A percentile compares a stretch with the other conserved stretches of the same genome.
Conservation (phyloP, 1,284 basidiomycete species). For the Porogramme epimiltina region DNA sequence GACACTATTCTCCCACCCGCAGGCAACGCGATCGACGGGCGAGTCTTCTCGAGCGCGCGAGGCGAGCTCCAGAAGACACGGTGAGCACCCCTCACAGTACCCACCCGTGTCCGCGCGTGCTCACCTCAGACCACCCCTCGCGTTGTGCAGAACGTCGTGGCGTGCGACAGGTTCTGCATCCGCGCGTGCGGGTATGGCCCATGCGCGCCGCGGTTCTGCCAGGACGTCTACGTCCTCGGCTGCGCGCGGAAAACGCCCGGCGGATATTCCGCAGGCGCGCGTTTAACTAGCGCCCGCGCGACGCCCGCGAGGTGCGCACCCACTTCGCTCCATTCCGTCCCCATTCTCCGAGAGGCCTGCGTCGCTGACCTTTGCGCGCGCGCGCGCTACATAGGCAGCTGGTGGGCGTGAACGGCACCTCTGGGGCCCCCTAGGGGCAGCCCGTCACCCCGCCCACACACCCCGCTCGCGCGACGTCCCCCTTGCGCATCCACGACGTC, state of each 20-base stretch:
- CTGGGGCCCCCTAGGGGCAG: slow-evolving; percentile 68
- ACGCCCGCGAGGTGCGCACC: slow-evolving; percentile 46
- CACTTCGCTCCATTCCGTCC: slow-evolving; percentile 1
- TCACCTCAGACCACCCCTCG: too few species aligned
- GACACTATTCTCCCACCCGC: too few species aligned
- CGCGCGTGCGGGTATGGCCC: slow-evolving; percentile 68
- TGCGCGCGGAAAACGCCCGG: slow-evolving; percentile 74
- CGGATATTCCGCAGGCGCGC: slow-evolving; percentile 55
- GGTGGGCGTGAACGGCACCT: slow-evolving; percentile 71
- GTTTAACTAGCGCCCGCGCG: slow-evolving; percentile 59
- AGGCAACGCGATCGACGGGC: slow-evolving; percentile 69
- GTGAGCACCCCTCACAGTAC: slow-evolving; percentile 35
- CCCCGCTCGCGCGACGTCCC: slow-evolving; percentile 54
- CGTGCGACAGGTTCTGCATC: slow-evolving; percentile 68
- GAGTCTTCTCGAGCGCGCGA: slow-evolving; percentile 75
- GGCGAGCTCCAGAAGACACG: slow-evolving; percentile 60
- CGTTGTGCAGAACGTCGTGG: slow-evolving; percentile 65
- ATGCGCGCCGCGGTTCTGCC: slow-evolving; percentile 59
- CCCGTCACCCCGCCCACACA: slow-evolving; percentile 61
- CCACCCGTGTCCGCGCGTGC: background rate
- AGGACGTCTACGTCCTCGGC: slow-evolving; percentile 70
- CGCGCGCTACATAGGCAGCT: too few species aligned
- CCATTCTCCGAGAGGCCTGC: too few species aligned
- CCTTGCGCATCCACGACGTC: slow-evolving; percentile 47
- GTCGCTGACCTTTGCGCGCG: background rate